Evolutionary conservation across 2,329 filamentous ascomycete genomes (phyloP).

Genomic region (Aspergillus texensis): DNA sequence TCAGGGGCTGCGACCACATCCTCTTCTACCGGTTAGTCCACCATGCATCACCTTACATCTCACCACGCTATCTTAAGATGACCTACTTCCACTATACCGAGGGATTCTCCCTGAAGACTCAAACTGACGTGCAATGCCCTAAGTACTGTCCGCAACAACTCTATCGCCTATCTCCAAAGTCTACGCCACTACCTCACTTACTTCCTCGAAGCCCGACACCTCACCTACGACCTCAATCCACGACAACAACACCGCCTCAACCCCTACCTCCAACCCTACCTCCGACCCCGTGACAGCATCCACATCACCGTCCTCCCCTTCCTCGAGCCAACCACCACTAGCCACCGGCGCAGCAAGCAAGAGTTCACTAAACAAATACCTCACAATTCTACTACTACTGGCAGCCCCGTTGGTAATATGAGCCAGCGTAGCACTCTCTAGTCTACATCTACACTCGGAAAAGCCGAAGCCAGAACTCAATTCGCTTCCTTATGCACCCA

Average conservation of each 20-base stretch:
- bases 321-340: background rate
- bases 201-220: background rate
- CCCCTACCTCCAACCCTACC: background rate
- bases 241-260: background rate
- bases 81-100: background rate
- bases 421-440: background rate
- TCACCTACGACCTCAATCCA: background rate
- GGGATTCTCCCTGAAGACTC: background rate
- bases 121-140: background rate
- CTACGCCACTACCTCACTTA: background rate
- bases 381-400: background rate
- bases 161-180: background rate
- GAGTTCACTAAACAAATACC: background rate
- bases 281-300: background rate
- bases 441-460: background rate
- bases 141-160: background rate
- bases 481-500: background rate
- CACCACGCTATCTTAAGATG: background rate
- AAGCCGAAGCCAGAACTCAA: background rate
- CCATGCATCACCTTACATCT: constrained; percentile 54
- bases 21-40: constrained; percentile 61
- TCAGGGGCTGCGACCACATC: constrained; percentile 44
- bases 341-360: background rate
- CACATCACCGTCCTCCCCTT: background rate
- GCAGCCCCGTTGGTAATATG: background rate